Evolutionary conservation across 2,329 filamentous ascomycete species (phyloP), one percentile per base, ranked within the genome.

Genomic region (Colletotrichum somersetense): DNA sequence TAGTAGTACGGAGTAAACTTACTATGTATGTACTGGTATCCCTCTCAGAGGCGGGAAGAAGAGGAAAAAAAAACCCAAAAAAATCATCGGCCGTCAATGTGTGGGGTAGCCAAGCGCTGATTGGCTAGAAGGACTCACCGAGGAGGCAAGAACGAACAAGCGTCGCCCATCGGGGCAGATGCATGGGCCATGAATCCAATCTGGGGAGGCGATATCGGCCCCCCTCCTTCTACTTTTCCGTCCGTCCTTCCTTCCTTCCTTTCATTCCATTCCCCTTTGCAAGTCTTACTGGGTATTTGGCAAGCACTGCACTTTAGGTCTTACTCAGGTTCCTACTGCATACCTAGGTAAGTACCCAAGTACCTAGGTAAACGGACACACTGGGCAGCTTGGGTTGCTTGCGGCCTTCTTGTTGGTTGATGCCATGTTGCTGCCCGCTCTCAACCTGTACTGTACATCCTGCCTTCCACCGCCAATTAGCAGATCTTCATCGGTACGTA

Each of bases 201-300:
- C 69, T 72, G 69, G 69, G 69, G 69, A 64, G 69, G 69, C 69
- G 69, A 72, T 72, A 72, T 72, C 69, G 69, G 69, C 66, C 62
- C 58, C 4, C 42, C 42, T 20, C 30, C 30, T 30, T 3, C 30
- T 30, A 30, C 30, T 30, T 30, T 30, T 30, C 30, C 30, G 30
- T 30, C 30, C 30, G 26, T 4, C 3, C 18, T 5, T 5, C n/a
- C 44, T 5, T 5, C n/a, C 44, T n/a, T n/a, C 44, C 6, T 46
- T 5, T 11, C 20, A 3, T n/a, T 7, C 20, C 20, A 14, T 44
- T 42, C 38, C 35, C 35, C 8, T 38, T 38, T 38, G 35, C 30
- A 30, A 30, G 30, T 30, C 30, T 30, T 30, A 30, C 30, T 30
- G 26, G 2, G 26, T 30, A 30, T 3, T 30, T 30, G 26, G 26